A percentile compares a stretch with the other conserved stretches of the same genome.
These are phyloP conservation scores for Helicostylum pulchrum DNA, from an alignment of 192 early-diverging fungal genomes.

Conservation along the genomic window DNA sequence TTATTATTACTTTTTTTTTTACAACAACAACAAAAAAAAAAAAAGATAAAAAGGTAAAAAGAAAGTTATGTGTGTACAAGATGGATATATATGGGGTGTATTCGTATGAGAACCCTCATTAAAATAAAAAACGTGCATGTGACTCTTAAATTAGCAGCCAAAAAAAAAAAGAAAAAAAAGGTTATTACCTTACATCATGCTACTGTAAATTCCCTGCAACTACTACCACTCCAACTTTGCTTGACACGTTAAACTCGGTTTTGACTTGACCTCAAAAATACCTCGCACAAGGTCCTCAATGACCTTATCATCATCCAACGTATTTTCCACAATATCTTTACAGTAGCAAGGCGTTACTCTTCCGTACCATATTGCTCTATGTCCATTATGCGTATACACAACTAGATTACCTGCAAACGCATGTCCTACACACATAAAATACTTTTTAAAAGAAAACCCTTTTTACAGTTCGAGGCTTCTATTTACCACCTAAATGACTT, in stretches of 20 bases:
- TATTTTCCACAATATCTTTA: conserved; percentile 40
- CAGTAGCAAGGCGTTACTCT: conserved; percentile 45
- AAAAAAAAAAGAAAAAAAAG: neutral
- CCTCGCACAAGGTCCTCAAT: conserved; percentile 45
- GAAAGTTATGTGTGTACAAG: no score
- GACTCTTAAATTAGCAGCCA: no score
- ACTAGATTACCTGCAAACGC: conserved; percentile 54
- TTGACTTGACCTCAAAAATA: conserved; percentile 28
- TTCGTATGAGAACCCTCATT: no score
- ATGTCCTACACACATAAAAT: conserved; percentile 35
- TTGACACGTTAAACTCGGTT: neutral
- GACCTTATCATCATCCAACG: conserved; percentile 40
- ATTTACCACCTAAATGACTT: conserved; percentile 50
- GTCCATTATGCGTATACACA: conserved; percentile 37
- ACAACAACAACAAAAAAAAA: neutral
- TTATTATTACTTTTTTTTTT: neutral
- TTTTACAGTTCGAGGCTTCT: no score
- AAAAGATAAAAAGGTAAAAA: neutral
- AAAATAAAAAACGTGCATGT: no score
- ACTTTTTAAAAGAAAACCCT: no score
- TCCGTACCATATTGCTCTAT: conserved; percentile 49
- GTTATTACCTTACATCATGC: no score
- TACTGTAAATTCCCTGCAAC: no score
- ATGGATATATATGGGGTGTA: no score
- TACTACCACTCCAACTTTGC: neutral